A percentile compares a stretch with the other conserved stretches of the same genome.
These are phyloP conservation scores for Hyphopichia pseudoburtonii DNA, from an alignment of 1,139 yeast species.

Conservation along the genomic window DNA sequence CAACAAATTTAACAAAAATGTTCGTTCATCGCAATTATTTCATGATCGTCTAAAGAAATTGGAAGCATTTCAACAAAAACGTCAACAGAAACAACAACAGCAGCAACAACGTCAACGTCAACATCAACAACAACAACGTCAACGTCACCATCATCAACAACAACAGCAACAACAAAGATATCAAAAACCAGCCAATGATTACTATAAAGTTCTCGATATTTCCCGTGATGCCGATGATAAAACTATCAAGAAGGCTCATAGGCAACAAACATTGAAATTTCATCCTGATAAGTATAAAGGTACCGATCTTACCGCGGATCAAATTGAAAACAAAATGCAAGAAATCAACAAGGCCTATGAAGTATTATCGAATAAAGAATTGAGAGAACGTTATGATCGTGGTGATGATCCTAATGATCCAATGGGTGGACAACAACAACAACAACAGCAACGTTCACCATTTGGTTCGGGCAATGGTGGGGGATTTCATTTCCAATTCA, in stretches of 20 bases:
- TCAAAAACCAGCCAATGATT: conserved; percentile 62
- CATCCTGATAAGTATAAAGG: conserved; percentile 90
- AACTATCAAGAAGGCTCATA: conserved; percentile 79
- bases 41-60: conserved; percentile 27
- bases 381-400: conserved; percentile 64
- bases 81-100: conserved; percentile 36
- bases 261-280: conserved; percentile 72
- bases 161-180: conserved; percentile 39
- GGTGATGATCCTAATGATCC: conserved; percentile 65
- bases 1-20: conserved; percentile 29
- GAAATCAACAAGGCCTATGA: conserved; percentile 94
- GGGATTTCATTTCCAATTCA: conserved; percentile 40
- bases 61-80: conserved; percentile 13
- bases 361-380: conserved; percentile 66
- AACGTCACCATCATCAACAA: conserved; percentile 43
- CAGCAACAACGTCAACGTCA: conserved; percentile 52
- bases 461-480: conserved; percentile 24
- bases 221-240: conserved; percentile 65
- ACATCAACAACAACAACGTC: conserved; percentile 47
- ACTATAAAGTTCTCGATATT: conserved; percentile 77
- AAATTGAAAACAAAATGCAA: conserved; percentile 83
- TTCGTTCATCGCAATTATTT: conserved; percentile 41
- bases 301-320: conserved; percentile 64
- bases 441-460: conserved; percentile 9
- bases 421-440: conserved; percentile 16